A percentile compares a stretch with the other conserved stretches of the same genome.
Conservation (phyloP, 2,329 filamentous ascomycete genomes). For the Aspergillus bombycis region DNA sequence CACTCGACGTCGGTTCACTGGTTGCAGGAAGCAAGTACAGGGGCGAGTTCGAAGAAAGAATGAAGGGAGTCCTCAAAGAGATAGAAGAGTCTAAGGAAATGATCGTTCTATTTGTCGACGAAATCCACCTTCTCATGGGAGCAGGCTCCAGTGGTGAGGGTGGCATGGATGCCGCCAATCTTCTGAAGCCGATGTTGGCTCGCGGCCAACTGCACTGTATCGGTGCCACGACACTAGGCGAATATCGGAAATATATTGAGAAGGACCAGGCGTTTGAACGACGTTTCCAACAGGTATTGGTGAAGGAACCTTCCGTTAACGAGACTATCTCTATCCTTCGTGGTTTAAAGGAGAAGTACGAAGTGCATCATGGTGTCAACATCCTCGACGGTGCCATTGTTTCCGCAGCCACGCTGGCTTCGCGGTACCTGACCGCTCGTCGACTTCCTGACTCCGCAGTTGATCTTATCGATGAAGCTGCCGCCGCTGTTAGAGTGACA, state of each 20-base stretch:
- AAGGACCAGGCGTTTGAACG: conserved; percentile 98
- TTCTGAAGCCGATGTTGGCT: conserved; percentile 97
- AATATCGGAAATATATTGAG: conserved; percentile 99
- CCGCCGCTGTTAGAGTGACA: conserved; percentile 92
- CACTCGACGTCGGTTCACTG: conserved; percentile 90
- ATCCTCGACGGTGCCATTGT: conserved; percentile 95
- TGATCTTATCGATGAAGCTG: conserved; percentile 93
- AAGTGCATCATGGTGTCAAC: conserved; percentile 96
- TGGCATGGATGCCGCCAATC: conserved; percentile 97
- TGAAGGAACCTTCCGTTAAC: conserved; percentile 85
- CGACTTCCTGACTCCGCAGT: conserved; percentile 95
- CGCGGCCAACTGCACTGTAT: conserved; percentile 97
- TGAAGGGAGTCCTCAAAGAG: conserved; percentile 98
- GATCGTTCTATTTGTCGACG: conserved; percentile 97
- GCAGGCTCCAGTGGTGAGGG: conserved; percentile 92
- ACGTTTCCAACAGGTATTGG: conserved; percentile 96
- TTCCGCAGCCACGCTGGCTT: conserved; percentile 84
- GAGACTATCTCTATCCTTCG: conserved; percentile 98
- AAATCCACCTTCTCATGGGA: conserved; percentile 98
- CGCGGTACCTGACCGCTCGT: conserved; percentile 87
- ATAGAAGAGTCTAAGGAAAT: conserved; percentile 93
- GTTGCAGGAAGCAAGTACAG: conserved; percentile 98
- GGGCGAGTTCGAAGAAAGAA: conserved; percentile 97
- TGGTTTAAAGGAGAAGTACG: conserved; percentile 96
- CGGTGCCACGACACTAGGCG: conserved; percentile 89